phyloP scores from a whole-genome alignment of 148 eudicot genomes.

The Euryodendron excelsum region DNA sequence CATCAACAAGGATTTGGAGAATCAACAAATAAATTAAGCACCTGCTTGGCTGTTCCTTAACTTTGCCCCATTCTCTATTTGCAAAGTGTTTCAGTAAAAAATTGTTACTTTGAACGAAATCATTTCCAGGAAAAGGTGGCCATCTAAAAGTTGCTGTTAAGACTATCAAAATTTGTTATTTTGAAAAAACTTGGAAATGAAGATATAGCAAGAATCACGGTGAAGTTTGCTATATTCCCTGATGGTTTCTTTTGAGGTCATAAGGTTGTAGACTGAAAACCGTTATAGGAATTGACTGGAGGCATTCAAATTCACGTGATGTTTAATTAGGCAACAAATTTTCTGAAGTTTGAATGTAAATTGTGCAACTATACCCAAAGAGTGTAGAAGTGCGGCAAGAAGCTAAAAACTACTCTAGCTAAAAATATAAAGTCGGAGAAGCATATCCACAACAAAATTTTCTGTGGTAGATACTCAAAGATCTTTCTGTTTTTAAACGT shows the following conservation, averaged over 20 bases:
- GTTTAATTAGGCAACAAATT: not conserved
- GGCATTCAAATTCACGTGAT: not conserved
- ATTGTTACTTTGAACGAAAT: too few species aligned
- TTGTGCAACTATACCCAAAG: not conserved
- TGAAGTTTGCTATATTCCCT: not conserved
- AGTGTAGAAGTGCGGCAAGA: not conserved
- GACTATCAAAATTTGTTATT: too few species aligned
- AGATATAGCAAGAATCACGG: not conserved
- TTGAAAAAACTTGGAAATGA: not conserved
- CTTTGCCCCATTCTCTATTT: too few species aligned
- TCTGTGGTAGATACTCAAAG: too few species aligned
- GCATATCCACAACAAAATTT: too few species aligned
- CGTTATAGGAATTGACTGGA: not conserved
- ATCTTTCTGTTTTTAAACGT: too few species aligned
- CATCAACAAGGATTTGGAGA: not conserved
- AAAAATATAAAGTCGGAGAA: not conserved
- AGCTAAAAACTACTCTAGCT: not conserved
- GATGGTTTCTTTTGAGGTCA: not conserved
- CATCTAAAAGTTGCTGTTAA: too few species aligned
- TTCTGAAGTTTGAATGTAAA: not conserved
- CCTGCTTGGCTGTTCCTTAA: too few species aligned
- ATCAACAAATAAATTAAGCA: not conserved
- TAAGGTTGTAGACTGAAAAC: not conserved
- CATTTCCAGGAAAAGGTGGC: too few species aligned
- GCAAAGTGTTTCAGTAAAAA: too few species aligned